Percentiles rank a stretch among this genome's conserved stretches.
These are phyloP conservation scores for Rhododendron vialii DNA, from an alignment of 148 eudicot genomes.

Conservation along the genomic window DNA sequence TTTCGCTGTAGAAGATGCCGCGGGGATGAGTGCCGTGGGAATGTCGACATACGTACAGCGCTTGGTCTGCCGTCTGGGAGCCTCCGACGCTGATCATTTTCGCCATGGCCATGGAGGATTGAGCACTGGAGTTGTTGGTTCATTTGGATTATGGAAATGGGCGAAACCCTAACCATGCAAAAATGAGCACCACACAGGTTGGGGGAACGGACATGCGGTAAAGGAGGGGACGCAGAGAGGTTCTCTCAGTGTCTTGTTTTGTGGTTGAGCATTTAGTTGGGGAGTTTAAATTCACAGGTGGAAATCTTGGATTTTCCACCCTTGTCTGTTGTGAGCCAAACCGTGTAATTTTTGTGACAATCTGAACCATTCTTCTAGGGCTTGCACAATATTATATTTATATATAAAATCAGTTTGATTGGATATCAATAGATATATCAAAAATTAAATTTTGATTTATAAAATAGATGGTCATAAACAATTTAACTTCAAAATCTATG, in stretches of 20 bases:
- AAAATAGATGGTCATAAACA: too few relatives aligned
- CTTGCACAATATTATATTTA: too few relatives aligned
- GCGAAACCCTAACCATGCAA: conserved; percentile 5
- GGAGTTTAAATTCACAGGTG: background rate
- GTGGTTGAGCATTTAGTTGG: background rate
- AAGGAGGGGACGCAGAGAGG: conserved; percentile 14
- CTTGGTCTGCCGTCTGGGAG: background rate
- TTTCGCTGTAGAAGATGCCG: conserved; percentile 35
- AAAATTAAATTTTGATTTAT: too few relatives aligned
- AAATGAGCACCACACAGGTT: background rate
- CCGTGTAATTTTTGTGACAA: too few relatives aligned
- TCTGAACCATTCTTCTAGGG: too few relatives aligned
- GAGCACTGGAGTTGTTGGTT: background rate
- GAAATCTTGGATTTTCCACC: too few relatives aligned
- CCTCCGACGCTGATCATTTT: background rate
- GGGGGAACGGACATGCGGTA: conserved; percentile 35
- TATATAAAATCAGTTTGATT: too few relatives aligned
- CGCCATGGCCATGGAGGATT: conserved; percentile 8
- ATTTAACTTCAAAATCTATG: too few relatives aligned
- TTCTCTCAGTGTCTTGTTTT: background rate
- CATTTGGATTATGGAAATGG: conserved; percentile 6
- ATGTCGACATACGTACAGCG: conserved; percentile 23
- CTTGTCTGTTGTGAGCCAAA: accelerated
- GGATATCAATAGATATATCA: too few relatives aligned
- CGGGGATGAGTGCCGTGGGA: conserved; percentile 26